Evolutionary conservation across 2,329 filamentous ascomycete genomes (phyloP), one percentile per base, ranked within the genome.

Genomic region (Phyllachora maydis): DNA sequence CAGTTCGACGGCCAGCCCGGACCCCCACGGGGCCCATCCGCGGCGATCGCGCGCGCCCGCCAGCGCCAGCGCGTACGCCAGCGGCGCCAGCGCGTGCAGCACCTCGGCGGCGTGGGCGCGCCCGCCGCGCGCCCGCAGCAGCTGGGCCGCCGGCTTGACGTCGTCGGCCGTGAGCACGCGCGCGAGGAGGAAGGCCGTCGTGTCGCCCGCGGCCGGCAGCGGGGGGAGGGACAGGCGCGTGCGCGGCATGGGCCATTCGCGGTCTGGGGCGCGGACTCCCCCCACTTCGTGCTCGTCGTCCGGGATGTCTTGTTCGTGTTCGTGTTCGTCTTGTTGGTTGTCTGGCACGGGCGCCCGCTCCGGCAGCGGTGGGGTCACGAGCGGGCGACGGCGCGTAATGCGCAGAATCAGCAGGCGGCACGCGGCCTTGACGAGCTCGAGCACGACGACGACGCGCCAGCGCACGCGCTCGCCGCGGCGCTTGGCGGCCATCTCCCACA

Each of bases 401-500:
- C 75, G 69, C 40, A 93, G 55, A 24, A 95, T 57, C 17, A 91
- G 50, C 22, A 93, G 51, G 24, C 78, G 60, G 43, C 85, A 93
- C 6, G 88, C 35, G 3, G 85, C 83, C 48, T 95, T 95, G 40
- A 88, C 55, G 1, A 67, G 61, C 49, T 98, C 88, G 12, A 98
- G 56, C 4, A 90, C 42, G 8, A 95, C 70, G 5, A 95, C 68
- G 0, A 90, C 68, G 24, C 78, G 70, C 88, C 88, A 98, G 15
- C 82, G 67, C 14, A 73, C 50, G 38, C 65, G 69, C 45, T 90
- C 82, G 11, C 79, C 77, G 31, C 71, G 71, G 23, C 85, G 65
- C 49, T 91, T 90, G 14, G 83, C 83, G 14, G 76, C 67, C 88
- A 98, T 98, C 46, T 98, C 88, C 64, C 85, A 88, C n/a, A 98